A percentile compares a stretch with the other conserved stretches of the same genome.
Evolutionary conservation across 2,329 filamentous ascomycete genomes (phyloP).

Genomic region (Myriosclerotinia scirpicola): DNA sequence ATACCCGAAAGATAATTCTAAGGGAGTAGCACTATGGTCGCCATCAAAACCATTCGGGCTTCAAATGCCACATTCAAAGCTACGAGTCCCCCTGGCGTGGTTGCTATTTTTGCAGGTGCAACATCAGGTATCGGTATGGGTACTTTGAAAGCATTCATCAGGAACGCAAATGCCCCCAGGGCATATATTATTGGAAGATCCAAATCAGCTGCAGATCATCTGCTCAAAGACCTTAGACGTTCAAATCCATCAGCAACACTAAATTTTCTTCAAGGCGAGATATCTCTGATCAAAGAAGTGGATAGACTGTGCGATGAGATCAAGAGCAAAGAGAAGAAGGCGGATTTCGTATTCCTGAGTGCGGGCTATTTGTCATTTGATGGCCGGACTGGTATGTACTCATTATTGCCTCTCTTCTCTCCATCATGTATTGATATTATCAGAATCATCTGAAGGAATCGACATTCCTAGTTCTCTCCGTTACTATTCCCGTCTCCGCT

Average conservation of each 20-base stretch:
- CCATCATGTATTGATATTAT: slow-evolving; percentile 21
- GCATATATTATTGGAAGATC: slow-evolving; percentile 56
- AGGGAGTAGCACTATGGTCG: slow-evolving; percentile 36
- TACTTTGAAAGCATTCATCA: slow-evolving; percentile 49
- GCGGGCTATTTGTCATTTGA: slow-evolving; percentile 43
- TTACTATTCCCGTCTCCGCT: slow-evolving; percentile 59
- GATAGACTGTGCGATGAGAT: slow-evolving; percentile 51
- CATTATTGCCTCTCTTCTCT: not conserved
- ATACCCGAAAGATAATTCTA: not conserved
- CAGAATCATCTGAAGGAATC: slow-evolving; percentile 58
- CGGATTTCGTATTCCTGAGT: slow-evolving; percentile 51
- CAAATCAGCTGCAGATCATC: slow-evolving; percentile 38
- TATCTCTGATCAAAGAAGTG: slow-evolving; percentile 52
- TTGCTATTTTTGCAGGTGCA: slow-evolving; percentile 54
- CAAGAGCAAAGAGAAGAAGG: slow-evolving; percentile 44
- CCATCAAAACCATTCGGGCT: slow-evolving; percentile 39
- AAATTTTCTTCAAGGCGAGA: slow-evolving; percentile 51
- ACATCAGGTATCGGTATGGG: slow-evolving; percentile 56
- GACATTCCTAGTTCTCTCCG: slow-evolving; percentile 51
- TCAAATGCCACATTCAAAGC: slow-evolving; percentile 44
- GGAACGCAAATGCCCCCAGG: slow-evolving; percentile 44
- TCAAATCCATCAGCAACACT: slow-evolving; percentile 48
- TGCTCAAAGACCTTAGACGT: slow-evolving; percentile 44
- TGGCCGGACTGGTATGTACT: slow-evolving; percentile 35
- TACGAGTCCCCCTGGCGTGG: slow-evolving; percentile 41